phyloP scores from a whole-genome alignment of 2,329 filamentous ascomycete genomes.

The Exophiala sp. region DNA sequence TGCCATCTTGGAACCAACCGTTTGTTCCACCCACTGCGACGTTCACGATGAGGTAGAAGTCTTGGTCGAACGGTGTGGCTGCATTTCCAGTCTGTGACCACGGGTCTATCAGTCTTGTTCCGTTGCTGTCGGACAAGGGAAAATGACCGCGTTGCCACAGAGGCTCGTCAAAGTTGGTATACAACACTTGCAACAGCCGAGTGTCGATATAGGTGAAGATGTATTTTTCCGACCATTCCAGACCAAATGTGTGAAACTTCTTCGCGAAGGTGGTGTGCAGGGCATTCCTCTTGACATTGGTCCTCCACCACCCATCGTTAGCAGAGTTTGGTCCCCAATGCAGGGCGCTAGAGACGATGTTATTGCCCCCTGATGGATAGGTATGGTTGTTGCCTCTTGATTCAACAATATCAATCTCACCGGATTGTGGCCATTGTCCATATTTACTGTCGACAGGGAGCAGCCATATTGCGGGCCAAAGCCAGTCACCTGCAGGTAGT shows the following conservation, averaged over 20 bases:
- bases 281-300: slow-evolving; percentile 69
- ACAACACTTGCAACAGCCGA: slow-evolving; percentile 71
- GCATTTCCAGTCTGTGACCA: slow-evolving; percentile 57
- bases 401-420: slow-evolving; percentile 79
- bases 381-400: slow-evolving; percentile 76
- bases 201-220: slow-evolving; percentile 82
- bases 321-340: slow-evolving; percentile 72
- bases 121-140: slow-evolving; percentile 57
- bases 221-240: slow-evolving; percentile 86
- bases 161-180: slow-evolving; percentile 64
- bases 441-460: slow-evolving; percentile 67
- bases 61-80: slow-evolving; percentile 69
- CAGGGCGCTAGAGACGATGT: slow-evolving; percentile 70
- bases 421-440: slow-evolving; percentile 70
- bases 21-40: slow-evolving; percentile 72
- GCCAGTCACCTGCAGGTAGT: slow-evolving; percentile 72
- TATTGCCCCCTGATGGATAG: slow-evolving; percentile 70
- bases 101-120: slow-evolving; percentile 56
- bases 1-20: slow-evolving; percentile 74
- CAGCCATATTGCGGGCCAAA: slow-evolving; percentile 90
- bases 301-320: slow-evolving; percentile 77
- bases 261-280: slow-evolving; percentile 68
- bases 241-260: slow-evolving; percentile 68
- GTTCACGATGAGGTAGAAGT: slow-evolving; percentile 71
- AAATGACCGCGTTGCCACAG: slow-evolving; percentile 67